These are phyloP conservation scores for Dalbergia cultrata DNA, from an alignment of 306 rosid genomes.

Conservation along the genomic window DNA sequence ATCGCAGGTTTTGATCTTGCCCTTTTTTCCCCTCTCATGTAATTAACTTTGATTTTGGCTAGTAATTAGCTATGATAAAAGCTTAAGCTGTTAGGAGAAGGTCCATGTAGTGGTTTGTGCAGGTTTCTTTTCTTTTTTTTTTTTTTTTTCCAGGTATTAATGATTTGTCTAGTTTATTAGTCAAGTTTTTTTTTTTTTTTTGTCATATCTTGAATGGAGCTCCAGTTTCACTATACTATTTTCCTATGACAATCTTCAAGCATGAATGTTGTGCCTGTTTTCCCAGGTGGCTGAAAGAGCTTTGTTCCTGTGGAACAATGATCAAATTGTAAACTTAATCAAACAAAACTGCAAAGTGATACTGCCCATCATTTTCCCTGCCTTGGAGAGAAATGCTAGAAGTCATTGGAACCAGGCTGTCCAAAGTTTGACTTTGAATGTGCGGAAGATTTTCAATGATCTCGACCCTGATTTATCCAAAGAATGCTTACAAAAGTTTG, in stretches of 20 bases:
- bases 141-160: not conserved
- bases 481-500: constrained; percentile 71
- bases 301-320: constrained; percentile 82
- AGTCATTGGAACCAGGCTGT: constrained; percentile 91
- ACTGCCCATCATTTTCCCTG: constrained; percentile 81
- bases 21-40: not conserved
- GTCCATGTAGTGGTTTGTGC: not conserved
- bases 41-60: not conserved
- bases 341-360: constrained; percentile 73
- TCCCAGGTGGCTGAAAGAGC: constrained; percentile 85
- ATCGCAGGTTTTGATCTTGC: constrained; percentile 3
- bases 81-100: constrained; percentile 28
- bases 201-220: constrained; percentile 25
- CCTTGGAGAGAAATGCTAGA: constrained; percentile 75
- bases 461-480: constrained; percentile 70
- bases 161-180: constrained; percentile 17
- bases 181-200: constrained; percentile 2
- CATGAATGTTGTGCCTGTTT: constrained; percentile 22
- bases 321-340: constrained; percentile 78
- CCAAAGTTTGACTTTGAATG: constrained; percentile 78
- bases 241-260: constrained; percentile 3
- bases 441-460: constrained; percentile 73
- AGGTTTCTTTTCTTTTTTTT: not conserved
- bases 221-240: constrained; percentile 19
- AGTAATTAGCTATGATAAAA: not conserved